Percentiles rank a stretch among this genome's conserved stretches.
phyloP scores from a whole-genome alignment of 306 rosid species.

The Cucurbita pepo region DNA sequence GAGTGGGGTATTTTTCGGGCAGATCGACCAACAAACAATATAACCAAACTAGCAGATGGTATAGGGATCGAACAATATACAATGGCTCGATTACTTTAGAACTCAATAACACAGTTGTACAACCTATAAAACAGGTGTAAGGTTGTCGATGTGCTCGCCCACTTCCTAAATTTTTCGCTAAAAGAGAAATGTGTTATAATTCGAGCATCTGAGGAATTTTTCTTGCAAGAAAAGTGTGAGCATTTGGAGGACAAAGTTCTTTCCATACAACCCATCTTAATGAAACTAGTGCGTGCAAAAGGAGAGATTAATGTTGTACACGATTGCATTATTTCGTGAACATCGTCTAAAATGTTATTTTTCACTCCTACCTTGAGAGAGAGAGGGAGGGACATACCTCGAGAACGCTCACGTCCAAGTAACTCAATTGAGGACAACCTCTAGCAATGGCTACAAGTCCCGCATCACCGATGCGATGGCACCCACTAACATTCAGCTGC shows the following conservation, averaged over 20 bases:
- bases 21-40: not conserved
- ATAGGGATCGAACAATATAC: not conserved
- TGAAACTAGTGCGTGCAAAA: not conserved
- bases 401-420: slow-evolving; percentile 72
- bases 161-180: not conserved
- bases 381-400: slow-evolving; percentile 37
- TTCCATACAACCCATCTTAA: not conserved
- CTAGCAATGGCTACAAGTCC: slow-evolving; percentile 87
- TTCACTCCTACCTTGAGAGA: not conserved
- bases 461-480: slow-evolving; percentile 81
- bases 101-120: no score
- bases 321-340: not conserved
- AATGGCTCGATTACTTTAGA: not conserved
- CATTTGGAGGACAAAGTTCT: not conserved
- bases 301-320: not conserved
- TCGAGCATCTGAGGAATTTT: not conserved
- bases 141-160: no score
- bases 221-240: not conserved
- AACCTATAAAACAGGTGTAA: no score
- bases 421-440: slow-evolving; percentile 63
- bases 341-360: not conserved
- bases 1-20: not conserved
- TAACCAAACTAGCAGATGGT: not conserved
- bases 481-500: slow-evolving; percentile 80
- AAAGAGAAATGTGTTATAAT: no score